Percentiles rank a stretch among this genome's conserved stretches.
Conservation (phyloP, 2,329 filamentous ascomycete genomes). For the Fusarium sp. region DNA sequence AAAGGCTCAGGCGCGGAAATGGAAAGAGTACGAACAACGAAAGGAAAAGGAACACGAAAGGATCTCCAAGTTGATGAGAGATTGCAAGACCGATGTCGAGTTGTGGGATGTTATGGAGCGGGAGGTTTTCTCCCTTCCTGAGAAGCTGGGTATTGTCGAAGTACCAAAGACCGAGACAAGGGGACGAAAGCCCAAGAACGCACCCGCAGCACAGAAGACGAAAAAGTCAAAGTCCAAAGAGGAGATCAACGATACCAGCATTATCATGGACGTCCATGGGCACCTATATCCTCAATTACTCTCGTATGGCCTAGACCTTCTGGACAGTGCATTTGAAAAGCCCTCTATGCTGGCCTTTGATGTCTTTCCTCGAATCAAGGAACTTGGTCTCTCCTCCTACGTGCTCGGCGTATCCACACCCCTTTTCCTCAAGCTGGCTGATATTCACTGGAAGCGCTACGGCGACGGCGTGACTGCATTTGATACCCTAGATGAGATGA, state of each 20-base stretch:
- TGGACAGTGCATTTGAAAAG: conserved; percentile 67
- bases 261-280: conserved; percentile 67
- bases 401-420: conserved; percentile 76
- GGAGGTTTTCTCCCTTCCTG: conserved; percentile 72
- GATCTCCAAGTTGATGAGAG: conserved; percentile 65
- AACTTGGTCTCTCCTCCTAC: conserved; percentile 74
- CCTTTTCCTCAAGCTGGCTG: conserved; percentile 75
- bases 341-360: conserved; percentile 69
- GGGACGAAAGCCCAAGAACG: conserved; percentile 25
- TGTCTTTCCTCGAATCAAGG: conserved; percentile 74
- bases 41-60: conserved; percentile 60
- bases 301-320: conserved; percentile 64
- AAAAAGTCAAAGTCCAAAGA: neutral
- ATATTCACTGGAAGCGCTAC: conserved; percentile 69
- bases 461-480: conserved; percentile 67
- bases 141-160: conserved; percentile 64
- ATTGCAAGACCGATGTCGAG: conserved; percentile 68
- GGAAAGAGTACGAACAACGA: conserved; percentile 50
- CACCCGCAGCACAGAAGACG: conserved; percentile 13
- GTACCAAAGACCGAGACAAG: neutral
- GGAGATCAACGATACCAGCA: conserved; percentile 44
- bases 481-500: conserved; percentile 73
- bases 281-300: conserved; percentile 73
- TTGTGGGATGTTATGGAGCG: conserved; percentile 75
- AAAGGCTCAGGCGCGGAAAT: conserved; percentile 50